phyloP scores from a whole-genome alignment of 2,329 filamentous ascomycete genomes.

The Bipolaris victoriae region DNA sequence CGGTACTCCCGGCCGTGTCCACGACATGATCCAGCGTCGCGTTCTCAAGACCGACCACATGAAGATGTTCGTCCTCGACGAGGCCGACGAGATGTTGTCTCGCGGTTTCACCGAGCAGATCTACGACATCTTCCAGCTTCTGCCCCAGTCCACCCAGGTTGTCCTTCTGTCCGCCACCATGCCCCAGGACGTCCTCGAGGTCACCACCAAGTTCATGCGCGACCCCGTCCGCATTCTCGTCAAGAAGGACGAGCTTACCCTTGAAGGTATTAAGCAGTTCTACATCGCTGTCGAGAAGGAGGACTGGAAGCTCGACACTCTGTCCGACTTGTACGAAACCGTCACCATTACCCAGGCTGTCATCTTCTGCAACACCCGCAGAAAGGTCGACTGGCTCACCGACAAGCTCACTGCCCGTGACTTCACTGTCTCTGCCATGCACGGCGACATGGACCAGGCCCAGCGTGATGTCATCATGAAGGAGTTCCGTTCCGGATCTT shows the following conservation, averaged over 20 bases:
- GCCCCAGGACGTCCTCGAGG: slow-evolving; percentile 98
- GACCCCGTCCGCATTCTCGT: slow-evolving; percentile 98
- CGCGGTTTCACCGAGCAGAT: slow-evolving; percentile 99
- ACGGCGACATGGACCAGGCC: slow-evolving; percentile 98
- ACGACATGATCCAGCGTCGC: slow-evolving; percentile 99
- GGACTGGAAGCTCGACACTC: slow-evolving; percentile 99
- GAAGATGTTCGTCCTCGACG: slow-evolving; percentile 99
- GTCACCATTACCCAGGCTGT: slow-evolving; percentile 99
- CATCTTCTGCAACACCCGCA: slow-evolving; percentile 99
- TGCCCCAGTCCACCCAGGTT: slow-evolving; percentile 97
- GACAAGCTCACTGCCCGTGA: slow-evolving; percentile 98
- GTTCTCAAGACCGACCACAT: slow-evolving; percentile 96
- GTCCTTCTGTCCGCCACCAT: slow-evolving; percentile 98
- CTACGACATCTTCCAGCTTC: slow-evolving; percentile 99
- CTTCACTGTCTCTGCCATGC: slow-evolving; percentile 99
- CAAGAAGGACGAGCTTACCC: slow-evolving; percentile 99
- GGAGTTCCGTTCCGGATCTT: slow-evolving; percentile 99
- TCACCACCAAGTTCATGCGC: slow-evolving; percentile 99
- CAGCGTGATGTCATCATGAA: slow-evolving; percentile 99
- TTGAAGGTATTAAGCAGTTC: slow-evolving; percentile 99
- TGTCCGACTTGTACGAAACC: slow-evolving; percentile 98
- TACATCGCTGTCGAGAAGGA: slow-evolving; percentile 99
- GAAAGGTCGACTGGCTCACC: slow-evolving; percentile 99
- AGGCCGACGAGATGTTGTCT: slow-evolving; percentile 99
- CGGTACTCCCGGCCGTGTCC: slow-evolving; percentile 96